Evolutionary conservation across 768 basidiomycete species (phyloP).

Genomic region (Pisolithus marmoratus): DNA sequence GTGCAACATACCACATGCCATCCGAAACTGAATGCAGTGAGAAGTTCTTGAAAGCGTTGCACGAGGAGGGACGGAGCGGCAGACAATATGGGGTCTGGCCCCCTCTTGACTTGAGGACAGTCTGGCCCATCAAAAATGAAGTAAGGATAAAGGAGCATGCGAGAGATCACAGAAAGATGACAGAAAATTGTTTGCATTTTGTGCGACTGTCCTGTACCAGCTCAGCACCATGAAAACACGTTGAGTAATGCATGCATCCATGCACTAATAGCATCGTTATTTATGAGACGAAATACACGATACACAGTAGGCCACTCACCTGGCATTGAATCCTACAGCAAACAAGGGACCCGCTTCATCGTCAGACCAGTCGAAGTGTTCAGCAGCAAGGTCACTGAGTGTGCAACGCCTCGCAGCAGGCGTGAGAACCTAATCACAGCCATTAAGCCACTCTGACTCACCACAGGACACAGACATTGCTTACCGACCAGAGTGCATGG

Average conservation of each 20-base stretch:
- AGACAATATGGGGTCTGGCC: too few relatives aligned
- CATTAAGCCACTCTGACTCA: too few relatives aligned
- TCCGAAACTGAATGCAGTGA: constrained; percentile 38
- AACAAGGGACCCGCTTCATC: background rate
- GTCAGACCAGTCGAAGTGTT: background rate
- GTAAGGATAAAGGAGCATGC: constrained; percentile 33
- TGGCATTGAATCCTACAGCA: background rate
- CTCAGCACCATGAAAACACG: constrained; percentile 6
- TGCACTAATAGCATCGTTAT: constrained; percentile 2
- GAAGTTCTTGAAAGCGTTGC: constrained; percentile 29
- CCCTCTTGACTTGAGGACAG: constrained; percentile 40
- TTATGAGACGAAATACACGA: background rate
- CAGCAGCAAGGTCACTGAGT: background rate
- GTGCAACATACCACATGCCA: constrained; percentile 17
- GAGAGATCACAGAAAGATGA: constrained; percentile 33
- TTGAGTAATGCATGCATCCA: constrained; percentile 3
- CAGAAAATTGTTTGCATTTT: too few relatives aligned
- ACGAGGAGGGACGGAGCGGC: too few relatives aligned
- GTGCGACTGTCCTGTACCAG: constrained; percentile 36
- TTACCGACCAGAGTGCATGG: too few relatives aligned
- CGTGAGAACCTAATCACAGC: background rate
- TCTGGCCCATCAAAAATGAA: constrained; percentile 49
- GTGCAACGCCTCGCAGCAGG: background rate
- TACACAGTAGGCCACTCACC: background rate
- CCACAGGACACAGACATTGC: too few relatives aligned